These are phyloP conservation scores for Blastobotrys ciferrii DNA, from an alignment of 1,139 yeast genomes.

Conservation along the genomic window DNA sequence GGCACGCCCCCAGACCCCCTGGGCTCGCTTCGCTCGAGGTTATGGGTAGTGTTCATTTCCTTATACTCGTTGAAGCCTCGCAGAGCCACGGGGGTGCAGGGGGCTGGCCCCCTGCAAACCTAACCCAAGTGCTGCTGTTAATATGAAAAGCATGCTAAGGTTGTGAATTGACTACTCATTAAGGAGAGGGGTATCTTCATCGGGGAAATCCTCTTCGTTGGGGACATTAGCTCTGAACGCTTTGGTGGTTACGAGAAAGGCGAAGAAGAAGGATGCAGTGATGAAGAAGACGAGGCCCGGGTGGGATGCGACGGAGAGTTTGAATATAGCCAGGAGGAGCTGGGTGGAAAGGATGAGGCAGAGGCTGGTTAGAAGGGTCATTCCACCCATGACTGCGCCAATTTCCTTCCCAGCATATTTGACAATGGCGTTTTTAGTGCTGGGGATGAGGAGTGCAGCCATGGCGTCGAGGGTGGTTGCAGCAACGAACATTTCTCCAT, in stretches of 20 bases:
- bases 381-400: constrained; percentile 38
- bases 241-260: constrained; percentile 21
- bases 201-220: too few species aligned
- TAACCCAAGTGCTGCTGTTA: too few species aligned
- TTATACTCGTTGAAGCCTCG: too few species aligned
- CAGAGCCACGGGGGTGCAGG: too few species aligned
- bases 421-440: constrained; percentile 49
- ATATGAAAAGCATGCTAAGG: too few species aligned
- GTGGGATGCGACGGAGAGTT: constrained; percentile 29
- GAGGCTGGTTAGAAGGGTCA: constrained; percentile 31
- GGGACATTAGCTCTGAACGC: constrained; percentile 14
- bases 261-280: constrained; percentile 22
- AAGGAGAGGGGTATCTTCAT: too few species aligned
- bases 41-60: too few species aligned
- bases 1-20: too few species aligned
- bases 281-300: constrained; percentile 34
- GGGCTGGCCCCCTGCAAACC: too few species aligned
- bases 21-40: too few species aligned
- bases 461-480: constrained; percentile 46
- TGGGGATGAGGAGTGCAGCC: constrained; percentile 49
- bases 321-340: constrained; percentile 31
- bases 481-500: constrained; percentile 29
- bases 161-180: too few species aligned
- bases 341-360: constrained; percentile 32
- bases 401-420: constrained; percentile 45